These are phyloP conservation scores for Limtongia smithiae DNA, from an alignment of 805 yeast species.

Conservation along the genomic window DNA sequence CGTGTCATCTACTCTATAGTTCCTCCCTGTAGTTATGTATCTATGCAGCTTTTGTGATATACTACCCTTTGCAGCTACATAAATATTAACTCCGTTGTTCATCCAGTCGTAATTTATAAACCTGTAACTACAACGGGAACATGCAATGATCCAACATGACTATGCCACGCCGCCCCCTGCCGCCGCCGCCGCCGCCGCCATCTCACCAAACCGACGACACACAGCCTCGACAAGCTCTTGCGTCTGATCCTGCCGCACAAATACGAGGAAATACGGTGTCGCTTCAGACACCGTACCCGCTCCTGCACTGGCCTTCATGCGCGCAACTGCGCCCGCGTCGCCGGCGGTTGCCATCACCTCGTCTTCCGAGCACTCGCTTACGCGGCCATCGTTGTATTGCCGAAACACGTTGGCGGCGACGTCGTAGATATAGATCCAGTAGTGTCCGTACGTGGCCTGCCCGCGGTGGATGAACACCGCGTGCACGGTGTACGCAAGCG, in stretches of 20 bases:
- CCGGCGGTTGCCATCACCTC: constrained; percentile 52
- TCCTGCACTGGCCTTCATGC: constrained; percentile 35
- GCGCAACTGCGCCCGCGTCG: constrained; percentile 40
- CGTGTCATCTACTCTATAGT: no score
- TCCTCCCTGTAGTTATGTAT: no score
- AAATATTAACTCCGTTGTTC: no score
- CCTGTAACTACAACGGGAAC: no score
- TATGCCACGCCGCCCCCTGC: no score
- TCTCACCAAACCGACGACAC: not conserved
- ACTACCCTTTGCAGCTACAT: no score
- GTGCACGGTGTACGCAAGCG: constrained; percentile 75
- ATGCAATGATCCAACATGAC: no score
- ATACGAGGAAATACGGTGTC: constrained; percentile 89
- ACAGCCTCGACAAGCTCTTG: constrained; percentile 22
- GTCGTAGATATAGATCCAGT: constrained; percentile 92
- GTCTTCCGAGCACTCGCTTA: constrained; percentile 64
- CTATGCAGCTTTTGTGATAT: no score
- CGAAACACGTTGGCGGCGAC: constrained; percentile 63
- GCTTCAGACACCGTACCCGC: constrained; percentile 56
- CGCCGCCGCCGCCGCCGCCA: not conserved
- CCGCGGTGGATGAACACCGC: constrained; percentile 95
- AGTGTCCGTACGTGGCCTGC: constrained; percentile 93
- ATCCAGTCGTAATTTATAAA: no score
- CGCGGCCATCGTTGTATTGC: constrained; percentile 92
- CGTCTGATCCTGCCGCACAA: constrained; percentile 56